phyloP scores from a whole-genome alignment of 305 asterid genomes.

The Fraxinus nigra region DNA sequence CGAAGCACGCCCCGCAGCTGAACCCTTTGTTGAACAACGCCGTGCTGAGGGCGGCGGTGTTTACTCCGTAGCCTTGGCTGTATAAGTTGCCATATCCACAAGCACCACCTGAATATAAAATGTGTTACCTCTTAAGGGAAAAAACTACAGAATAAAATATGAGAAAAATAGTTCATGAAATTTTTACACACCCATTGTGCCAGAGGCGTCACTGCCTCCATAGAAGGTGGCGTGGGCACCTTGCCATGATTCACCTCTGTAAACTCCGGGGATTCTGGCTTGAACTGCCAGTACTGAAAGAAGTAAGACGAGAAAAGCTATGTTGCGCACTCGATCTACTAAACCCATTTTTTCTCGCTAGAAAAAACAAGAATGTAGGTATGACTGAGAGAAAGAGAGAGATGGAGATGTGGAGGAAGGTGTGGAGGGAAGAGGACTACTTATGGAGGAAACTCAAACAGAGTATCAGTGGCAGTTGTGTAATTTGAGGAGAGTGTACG shows the following conservation, averaged over 20 bases:
- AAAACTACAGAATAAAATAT: background rate
- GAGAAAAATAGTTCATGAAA: background rate
- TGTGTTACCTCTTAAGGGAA: background rate
- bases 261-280: constrained; percentile 66
- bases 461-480: constrained; percentile 51
- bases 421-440: constrained; percentile 56
- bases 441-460: constrained; percentile 47
- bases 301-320: constrained; percentile 31
- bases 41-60: constrained; percentile 86
- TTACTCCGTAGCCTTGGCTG: constrained; percentile 88
- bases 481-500: constrained; percentile 30
- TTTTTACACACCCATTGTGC: constrained; percentile 70
- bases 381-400: background rate
- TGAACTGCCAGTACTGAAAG: constrained; percentile 23
- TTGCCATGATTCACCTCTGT: constrained; percentile 62
- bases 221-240: constrained; percentile 87
- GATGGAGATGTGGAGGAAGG: constrained; percentile 27
- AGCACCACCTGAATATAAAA: constrained; percentile 61
- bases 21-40: constrained; percentile 72
- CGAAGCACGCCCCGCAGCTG: constrained; percentile 82
- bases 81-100: constrained; percentile 80
- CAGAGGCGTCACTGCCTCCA: constrained; percentile 93
- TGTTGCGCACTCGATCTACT: constrained; percentile 30
- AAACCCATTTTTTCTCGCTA: constrained; percentile 41
- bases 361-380: background rate